A percentile compares a stretch with the other conserved stretches of the same genome.
These are phyloP conservation scores for Ampelocalamus luodianensis DNA, from an alignment of 176 grass and related monocot species.

Conservation along the genomic window DNA sequence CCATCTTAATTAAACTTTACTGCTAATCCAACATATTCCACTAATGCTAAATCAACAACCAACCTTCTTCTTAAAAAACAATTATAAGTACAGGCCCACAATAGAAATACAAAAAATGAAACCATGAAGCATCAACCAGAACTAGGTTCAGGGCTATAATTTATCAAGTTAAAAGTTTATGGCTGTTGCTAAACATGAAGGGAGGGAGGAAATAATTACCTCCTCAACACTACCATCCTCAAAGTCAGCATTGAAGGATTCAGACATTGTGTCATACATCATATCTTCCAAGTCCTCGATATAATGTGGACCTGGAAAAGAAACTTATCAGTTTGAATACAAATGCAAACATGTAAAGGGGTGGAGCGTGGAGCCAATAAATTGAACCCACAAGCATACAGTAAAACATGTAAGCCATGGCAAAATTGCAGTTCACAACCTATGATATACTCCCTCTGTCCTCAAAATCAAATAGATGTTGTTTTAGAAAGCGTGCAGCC, in stretches of 20 bases:
- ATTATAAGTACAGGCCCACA: not conserved
- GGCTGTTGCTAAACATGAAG: not conserved
- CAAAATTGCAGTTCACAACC: not conserved
- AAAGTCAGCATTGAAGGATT: slow-evolving; percentile 61
- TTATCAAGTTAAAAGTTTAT: not conserved
- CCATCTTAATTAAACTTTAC: not conserved
- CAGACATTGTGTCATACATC: slow-evolving; percentile 54
- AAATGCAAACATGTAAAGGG: not conserved
- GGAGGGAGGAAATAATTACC: slow-evolving; percentile 43
- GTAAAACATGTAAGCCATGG: slow-evolving; percentile 1
- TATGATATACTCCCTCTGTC: not conserved
- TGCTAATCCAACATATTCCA: not conserved
- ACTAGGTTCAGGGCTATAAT: not conserved
- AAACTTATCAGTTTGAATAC: not conserved
- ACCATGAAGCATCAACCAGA: not conserved
- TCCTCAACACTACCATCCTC: slow-evolving; percentile 82
- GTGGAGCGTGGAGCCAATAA: not conserved
- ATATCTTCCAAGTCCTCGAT: slow-evolving; percentile 79
- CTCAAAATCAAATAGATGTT: too few species aligned
- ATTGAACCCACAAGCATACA: not conserved
- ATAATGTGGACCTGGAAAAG: slow-evolving; percentile 65
- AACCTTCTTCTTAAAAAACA: not conserved
- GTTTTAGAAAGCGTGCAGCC: too few species aligned
- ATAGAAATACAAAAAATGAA: not conserved
- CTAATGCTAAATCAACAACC: not conserved